Percentiles rank a stretch among this genome's conserved stretches.
These are phyloP conservation scores for Aspergillus sp. DNA, from an alignment of 2,329 filamentous ascomycete genomes.

Conservation along the genomic window DNA sequence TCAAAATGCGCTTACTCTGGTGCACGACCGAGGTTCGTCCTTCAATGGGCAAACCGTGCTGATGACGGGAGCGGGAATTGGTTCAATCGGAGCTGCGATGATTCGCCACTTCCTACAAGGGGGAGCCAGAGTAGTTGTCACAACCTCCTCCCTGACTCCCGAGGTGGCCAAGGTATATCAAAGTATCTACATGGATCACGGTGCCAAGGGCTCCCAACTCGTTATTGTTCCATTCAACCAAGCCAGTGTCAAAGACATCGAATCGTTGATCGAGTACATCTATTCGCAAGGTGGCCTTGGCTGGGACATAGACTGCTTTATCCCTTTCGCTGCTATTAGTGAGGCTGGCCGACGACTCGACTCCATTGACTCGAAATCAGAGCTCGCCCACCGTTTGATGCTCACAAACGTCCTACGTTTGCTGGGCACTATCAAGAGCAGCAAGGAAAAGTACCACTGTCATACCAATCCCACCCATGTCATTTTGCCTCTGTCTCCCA, in stretches of 20 bases:
- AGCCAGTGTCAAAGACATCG: not conserved
- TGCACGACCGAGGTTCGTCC: not conserved
- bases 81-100: not conserved
- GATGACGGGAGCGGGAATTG: not conserved
- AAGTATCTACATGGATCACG: not conserved
- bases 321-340: constrained; percentile 5
- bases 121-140: constrained; percentile 3
- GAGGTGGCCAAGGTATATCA: not conserved
- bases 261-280: not conserved
- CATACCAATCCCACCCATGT: constrained; percentile 1
- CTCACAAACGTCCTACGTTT: constrained; percentile 3
- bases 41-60: not conserved
- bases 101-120: not conserved
- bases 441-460: not conserved
- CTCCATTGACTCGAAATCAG: not conserved
- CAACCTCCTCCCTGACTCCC: not conserved
- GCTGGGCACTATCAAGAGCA: not conserved
- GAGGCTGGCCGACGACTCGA: not conserved
- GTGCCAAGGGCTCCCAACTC: not conserved
- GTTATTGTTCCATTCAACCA: constrained; percentile 6
- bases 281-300: not conserved
- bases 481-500: constrained; percentile 5
- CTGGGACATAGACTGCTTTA: not conserved
- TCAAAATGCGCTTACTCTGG: not conserved
- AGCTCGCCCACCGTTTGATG: constrained; percentile 8